Base-by-base conservation (phyloP, 257 asterid species). In the Plantago major region DNA sequence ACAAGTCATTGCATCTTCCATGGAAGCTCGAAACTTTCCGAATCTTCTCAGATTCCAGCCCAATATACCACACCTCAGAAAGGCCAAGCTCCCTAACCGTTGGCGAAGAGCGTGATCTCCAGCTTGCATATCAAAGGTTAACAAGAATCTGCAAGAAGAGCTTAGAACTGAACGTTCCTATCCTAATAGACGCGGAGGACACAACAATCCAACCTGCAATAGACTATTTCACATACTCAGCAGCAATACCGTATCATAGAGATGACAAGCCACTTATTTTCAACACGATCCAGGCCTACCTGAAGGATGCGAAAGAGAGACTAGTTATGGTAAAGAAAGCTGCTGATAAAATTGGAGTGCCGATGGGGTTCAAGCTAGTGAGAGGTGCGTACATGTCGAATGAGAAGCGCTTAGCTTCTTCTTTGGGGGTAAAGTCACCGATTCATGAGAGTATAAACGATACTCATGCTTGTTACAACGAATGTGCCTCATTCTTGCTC, bases 131-230 rank as follows among this genome's bases (percentile, higher is more conserved):
- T 55, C 62, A 73, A 19, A 76, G 99, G 47, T 54, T 93, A 10
- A 15, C 9, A 14, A 71, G 30, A 16, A 82, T 93, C 6, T 83
- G 96, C 65, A 55, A 56, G 7, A 74, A 70, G 1, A 80, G 96
- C 26, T 3, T 63, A 0, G 81, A 79, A 49, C 61, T 63, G 6
- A 61, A 75, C 2, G 72, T 81, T 13, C 94, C 96, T 4, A 45
- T 93, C 11, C 55, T 93, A 1, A 79, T 93, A 9, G 97, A 93
- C 53, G 99, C 99, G 13, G 99, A 93, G 79, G 96, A 87, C 9
- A 81, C 96, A 0, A n/a, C 64, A 0, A 58, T 87, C 42, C 99
- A 93, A 67, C 95, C 99, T 0, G 96, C 85, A 8, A 93, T 93
- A 5, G 99, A 93, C 69, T 85, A 93, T 72, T 17, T 93, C n/a